Evolutionary conservation across 2,329 filamentous ascomycete genomes (phyloP).

Genomic region (Trichoderma gracile): DNA sequence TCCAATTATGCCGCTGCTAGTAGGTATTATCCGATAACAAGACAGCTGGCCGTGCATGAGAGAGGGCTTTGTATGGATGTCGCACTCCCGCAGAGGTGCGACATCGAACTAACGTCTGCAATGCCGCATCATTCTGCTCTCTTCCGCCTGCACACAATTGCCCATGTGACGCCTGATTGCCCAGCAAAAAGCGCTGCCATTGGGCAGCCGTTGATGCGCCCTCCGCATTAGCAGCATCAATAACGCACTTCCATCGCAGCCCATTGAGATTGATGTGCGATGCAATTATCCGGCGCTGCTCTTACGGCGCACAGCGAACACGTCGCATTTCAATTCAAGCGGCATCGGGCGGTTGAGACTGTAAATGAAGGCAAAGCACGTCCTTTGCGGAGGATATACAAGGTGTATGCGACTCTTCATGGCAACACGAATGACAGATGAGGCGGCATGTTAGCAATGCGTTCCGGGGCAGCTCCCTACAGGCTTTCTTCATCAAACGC

Average conservation of each 20-base stretch:
- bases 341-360: background rate
- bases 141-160: conserved; percentile 3
- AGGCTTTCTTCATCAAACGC: background rate
- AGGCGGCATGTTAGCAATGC: too few relatives aligned
- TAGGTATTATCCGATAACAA: too few relatives aligned
- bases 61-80: background rate
- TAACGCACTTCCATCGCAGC: background rate
- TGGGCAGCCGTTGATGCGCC: background rate
- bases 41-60: background rate
- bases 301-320: background rate
- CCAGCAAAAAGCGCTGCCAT: background rate
- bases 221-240: background rate
- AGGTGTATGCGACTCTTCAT: background rate
- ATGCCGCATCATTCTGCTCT: conserved; percentile 4
- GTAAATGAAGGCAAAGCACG: background rate
- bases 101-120: background rate
- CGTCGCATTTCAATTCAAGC: background rate
- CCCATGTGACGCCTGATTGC: conserved; percentile 3
- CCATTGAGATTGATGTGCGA: conserved; percentile 5
- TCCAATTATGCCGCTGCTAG: too few relatives aligned
- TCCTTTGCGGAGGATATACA: background rate
- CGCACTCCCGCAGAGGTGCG: background rate
- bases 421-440: background rate
- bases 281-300: conserved; percentile 13
- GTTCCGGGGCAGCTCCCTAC: background rate